Percentiles rank a stretch among this genome's conserved stretches.
Evolutionary conservation across 352 stramenopile species (phyloP).

Genomic region (Phytophthora boehmeriae): DNA sequence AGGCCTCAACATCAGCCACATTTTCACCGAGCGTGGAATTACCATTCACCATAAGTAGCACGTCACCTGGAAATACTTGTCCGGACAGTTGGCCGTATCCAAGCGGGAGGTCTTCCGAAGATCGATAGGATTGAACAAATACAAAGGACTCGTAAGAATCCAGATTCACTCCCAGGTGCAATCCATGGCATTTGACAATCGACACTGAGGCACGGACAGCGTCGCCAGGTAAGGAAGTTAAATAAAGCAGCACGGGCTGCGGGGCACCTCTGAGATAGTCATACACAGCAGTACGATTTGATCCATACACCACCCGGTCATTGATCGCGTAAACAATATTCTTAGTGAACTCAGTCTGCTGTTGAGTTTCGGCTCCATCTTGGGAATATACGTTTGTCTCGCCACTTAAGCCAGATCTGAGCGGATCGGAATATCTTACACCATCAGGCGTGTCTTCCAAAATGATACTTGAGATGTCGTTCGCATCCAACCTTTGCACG

Average conservation of each 20-base stretch:
- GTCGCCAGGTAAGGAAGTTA: conserved; percentile 50
- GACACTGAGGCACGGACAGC: conserved; percentile 66
- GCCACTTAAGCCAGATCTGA: too few relatives aligned
- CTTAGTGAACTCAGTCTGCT: conserved; percentile 11
- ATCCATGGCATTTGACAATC: conserved; percentile 57
- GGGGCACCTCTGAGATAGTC: conserved; percentile 41
- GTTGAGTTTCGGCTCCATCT: conserved; percentile 4
- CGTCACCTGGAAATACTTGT: conserved; percentile 73
- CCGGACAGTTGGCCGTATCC: conserved; percentile 60
- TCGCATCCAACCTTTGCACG: conserved; percentile 22
- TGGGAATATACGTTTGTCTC: conserved; percentile 2
- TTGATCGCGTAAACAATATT: conserved; percentile 60
- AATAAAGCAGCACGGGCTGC: conserved; percentile 47
- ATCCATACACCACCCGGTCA: conserved; percentile 53
- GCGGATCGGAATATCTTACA: conserved; percentile 36
- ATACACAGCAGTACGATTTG: conserved; percentile 41
- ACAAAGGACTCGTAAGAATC: conserved; percentile 40
- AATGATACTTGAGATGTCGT: conserved; percentile 32
- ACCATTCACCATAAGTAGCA: conserved; percentile 62
- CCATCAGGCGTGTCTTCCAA: conserved; percentile 44
- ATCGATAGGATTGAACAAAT: conserved; percentile 54
- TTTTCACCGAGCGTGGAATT: conserved; percentile 28
- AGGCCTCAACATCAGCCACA: conserved; percentile 43
- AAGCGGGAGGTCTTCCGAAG: conserved; percentile 25
- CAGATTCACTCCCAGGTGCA: conserved; percentile 50